Percentiles rank a stretch among this genome's conserved stretches.
Conservation (phyloP, 2,329 filamentous ascomycete genomes). For the Scedosporium apiospermum region DNA sequence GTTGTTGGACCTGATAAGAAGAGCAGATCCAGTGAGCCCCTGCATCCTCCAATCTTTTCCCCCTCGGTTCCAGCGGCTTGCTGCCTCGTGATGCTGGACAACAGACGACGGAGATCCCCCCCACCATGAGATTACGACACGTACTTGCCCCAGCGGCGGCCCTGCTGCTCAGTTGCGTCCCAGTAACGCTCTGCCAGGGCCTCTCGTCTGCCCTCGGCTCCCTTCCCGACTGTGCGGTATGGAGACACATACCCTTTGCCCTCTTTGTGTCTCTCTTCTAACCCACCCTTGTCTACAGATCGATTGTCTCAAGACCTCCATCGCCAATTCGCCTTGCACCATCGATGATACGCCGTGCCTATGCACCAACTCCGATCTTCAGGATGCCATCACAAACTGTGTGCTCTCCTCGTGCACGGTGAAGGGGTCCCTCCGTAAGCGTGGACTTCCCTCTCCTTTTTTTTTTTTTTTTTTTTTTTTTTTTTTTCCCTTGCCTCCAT, state of each 20-base stretch:
- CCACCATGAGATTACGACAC: neutral
- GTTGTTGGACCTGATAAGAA: neutral
- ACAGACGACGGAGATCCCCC: neutral
- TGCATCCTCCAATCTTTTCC: neutral
- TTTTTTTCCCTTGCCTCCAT: no score
- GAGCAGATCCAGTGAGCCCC: neutral
- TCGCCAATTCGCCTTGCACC: neutral
- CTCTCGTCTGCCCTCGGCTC: neutral
- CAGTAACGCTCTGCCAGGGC: neutral
- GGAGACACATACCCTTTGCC: neutral
- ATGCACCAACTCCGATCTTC: neutral
- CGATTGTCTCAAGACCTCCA: neutral
- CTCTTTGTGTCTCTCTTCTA: neutral
- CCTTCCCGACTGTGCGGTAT: neutral
- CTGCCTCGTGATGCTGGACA: neutral
- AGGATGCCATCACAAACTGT: neutral
- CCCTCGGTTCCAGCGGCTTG: neutral
- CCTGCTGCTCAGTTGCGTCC: neutral
- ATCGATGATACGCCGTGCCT: neutral
- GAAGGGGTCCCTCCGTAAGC: neutral
- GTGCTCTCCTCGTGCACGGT: neutral
- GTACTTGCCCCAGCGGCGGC: neutral
- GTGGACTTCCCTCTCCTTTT: no score
- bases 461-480: no score
- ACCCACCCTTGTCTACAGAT: neutral